Base-by-base conservation (phyloP, 108 stramenopile genomes). In the Parmales sp. region DNA sequence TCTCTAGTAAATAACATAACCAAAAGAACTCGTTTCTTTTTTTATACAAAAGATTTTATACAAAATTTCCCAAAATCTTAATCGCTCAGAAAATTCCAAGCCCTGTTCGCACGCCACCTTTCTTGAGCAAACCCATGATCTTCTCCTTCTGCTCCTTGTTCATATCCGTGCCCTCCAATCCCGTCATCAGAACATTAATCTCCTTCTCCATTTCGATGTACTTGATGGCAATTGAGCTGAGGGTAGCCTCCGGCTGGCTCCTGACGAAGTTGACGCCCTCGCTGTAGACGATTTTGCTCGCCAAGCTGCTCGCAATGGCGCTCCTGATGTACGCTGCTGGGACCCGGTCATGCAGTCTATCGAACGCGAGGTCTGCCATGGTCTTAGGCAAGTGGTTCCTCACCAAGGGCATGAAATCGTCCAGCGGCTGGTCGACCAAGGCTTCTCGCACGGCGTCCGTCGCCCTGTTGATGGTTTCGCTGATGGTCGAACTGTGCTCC, bases 241-340 rank as follows among this genome's bases (percentile, higher is more conserved):
- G 75, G 51, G 81, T 84, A 26, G 83, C 79, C 43, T 76, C 72
- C 36, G 86, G 82, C 9, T 81, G 83, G 2, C 87, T 69, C 46
- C 87, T 82, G 6, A 98, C 85, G 67, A 95, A 96, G 63, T 89
- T 84, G 9, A 93, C 92, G 7, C 97, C 97, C 79, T 98, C 97
- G 72, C 87, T 86, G 79, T 98, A 98, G 25, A 98, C 97, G 70
- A 98, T 71, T 49, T 91, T 91, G 39, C 91, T 89, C 25, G 97
- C 97, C 44, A 98, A 69, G 51, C 82, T 83, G 20, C 90, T 92
- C 6, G 88, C 86, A 39, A 95, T 88, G 20, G 94, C 94, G 78
- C 93, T 94, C 63, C 80, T 86, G 71, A 92, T 90, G 86, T 98
- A 98, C 66, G 88, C 91, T 22, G 76, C 78, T 9, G 96, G 96